phyloP scores from a whole-genome alignment of 2,329 filamentous ascomycete genomes.

The Fusarium nelsonii region DNA sequence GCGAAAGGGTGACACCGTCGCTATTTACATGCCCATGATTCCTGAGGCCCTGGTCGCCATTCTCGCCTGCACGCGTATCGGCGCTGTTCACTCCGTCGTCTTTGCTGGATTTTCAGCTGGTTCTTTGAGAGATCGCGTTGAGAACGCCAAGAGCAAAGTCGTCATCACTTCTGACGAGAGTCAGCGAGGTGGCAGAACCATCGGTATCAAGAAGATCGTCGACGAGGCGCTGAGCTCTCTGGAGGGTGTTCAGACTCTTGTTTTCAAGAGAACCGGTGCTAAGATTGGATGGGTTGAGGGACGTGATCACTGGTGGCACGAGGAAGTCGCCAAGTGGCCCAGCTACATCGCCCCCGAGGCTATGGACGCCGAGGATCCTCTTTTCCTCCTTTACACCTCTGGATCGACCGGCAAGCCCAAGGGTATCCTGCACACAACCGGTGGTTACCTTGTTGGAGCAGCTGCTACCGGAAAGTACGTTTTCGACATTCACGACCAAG shows the following conservation, averaged over 20 bases:
- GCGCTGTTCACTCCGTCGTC: conserved; percentile 92
- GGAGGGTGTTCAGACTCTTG: conserved; percentile 84
- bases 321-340: conserved; percentile 93
- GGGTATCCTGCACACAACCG: conserved; percentile 95
- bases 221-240: conserved; percentile 87
- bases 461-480: conserved; percentile 94
- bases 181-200: conserved; percentile 91
- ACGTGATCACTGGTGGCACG: conserved; percentile 94
- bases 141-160: conserved; percentile 86
- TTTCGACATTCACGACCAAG: conserved; percentile 91
- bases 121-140: conserved; percentile 88
- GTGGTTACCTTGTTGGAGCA: conserved; percentile 87
- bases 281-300: conserved; percentile 87
- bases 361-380: conserved; percentile 89
- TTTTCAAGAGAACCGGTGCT: conserved; percentile 90
- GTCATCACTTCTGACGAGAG: conserved; percentile 95
- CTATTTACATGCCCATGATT: conserved; percentile 97
- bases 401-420: conserved; percentile 97
- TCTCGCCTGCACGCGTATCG: conserved; percentile 86
- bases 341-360: conserved; percentile 85
- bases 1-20: conserved; percentile 92
- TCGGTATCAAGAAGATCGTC: conserved; percentile 95
- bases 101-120: conserved; percentile 96
- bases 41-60: conserved; percentile 85
- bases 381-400: conserved; percentile 95